Base-by-base conservation (phyloP, 352 stramenopile genomes). In the Pythium scleroteichum region DNA sequence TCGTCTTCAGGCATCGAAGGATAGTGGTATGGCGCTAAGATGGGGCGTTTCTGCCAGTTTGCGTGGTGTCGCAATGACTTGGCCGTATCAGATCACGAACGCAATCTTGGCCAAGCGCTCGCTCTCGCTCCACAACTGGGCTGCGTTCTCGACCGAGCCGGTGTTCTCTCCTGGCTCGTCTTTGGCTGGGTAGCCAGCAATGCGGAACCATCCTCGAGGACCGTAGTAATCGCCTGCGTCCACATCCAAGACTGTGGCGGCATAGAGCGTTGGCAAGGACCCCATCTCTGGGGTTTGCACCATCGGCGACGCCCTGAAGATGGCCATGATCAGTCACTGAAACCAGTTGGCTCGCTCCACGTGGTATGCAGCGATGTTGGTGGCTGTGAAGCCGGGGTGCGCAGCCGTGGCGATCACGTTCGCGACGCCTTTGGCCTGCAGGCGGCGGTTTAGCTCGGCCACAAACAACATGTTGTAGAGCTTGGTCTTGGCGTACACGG, bases 401-500 rank as follows among this genome's bases (percentile, higher is more conserved):
- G 46, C 68, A 1, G 59, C 62, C 12, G 67, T 59, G 0, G 62
- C 64, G 4, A 62, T 68, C 14, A 83, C 66, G 10, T 60, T 63
- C 4, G 58, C 33, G 50, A 80, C 64, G 2, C 65, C 60, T 0
- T 39, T 50, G 2, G 60, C 67, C 19, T 72, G 46, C 3, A 85
- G 24, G 0, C 71, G 72, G 22, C 72, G 62, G 3, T 80, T 59
- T 1, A 87, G 68, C 45, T 89, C 79, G 0, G 48, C 5, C 16
- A 72, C 74, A 53, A 85, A 87, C 0, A 87, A 52, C 38, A 84
- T 42, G 58, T 84, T 85, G 53, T 56, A 76, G 9, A 88, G 33
- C 53, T 88, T 88, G 16, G 74, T 76, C 32, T 79, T 74, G 10
- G 35, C 23, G 53, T 88, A 88, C 26, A 64, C 62, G 0, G 19